Conservation (phyloP, 2,329 filamentous ascomycete species). For the Ceratocystis colombiana region DNA sequence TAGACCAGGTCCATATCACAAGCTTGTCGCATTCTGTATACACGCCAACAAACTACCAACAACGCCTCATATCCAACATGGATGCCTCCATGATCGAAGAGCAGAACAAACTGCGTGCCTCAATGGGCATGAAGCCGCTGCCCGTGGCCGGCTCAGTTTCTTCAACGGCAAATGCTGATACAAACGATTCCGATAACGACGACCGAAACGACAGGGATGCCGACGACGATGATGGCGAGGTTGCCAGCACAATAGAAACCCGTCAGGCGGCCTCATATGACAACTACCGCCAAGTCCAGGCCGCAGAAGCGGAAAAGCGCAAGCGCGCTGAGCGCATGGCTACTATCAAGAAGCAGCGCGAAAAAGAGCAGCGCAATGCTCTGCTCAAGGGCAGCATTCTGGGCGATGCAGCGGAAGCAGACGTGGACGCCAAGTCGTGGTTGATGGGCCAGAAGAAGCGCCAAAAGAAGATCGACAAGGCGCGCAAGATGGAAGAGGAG, state of each 20-base stretch:
- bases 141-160: conserved; percentile 61
- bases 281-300: conserved; percentile 56
- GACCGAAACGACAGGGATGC: conserved; percentile 36
- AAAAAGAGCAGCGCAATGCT: conserved; percentile 65
- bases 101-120: conserved; percentile 81
- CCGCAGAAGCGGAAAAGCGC: conserved; percentile 65
- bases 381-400: conserved; percentile 74
- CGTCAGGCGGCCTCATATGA: conserved; percentile 62
- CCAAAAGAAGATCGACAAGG: conserved; percentile 79
- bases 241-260: conserved; percentile 72
- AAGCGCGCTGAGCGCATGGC: conserved; percentile 71
- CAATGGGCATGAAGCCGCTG: conserved; percentile 81
- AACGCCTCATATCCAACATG: conserved; percentile 34
- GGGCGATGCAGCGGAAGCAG: conserved; percentile 60
- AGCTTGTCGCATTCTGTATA: conserved; percentile 9
- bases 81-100: conserved; percentile 75
- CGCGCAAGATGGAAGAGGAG: conserved; percentile 62
- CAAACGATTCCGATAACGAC: conserved; percentile 37
- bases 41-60: background rate
- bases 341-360: conserved; percentile 76
- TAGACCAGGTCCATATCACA: conserved; percentile 12
- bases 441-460: conserved; percentile 82
- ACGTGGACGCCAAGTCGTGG: conserved; percentile 79
- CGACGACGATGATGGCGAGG: conserved; percentile 55
- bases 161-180: conserved; percentile 30